Evolutionary conservation across 2,329 filamentous ascomycete genomes (phyloP).

Genomic region (Meredithiella fracta): DNA sequence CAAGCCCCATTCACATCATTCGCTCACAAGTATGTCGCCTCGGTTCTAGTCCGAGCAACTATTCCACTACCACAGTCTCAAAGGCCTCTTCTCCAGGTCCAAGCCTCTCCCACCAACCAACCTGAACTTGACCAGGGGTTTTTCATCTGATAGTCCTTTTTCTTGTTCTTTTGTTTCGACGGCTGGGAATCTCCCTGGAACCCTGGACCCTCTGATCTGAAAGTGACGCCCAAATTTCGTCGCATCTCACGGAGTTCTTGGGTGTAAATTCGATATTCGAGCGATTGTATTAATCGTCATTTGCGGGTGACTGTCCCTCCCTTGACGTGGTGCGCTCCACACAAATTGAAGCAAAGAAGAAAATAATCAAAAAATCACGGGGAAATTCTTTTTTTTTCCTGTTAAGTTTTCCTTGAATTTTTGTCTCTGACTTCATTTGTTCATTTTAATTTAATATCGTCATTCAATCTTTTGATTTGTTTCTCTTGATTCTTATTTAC

Average conservation of each 20-base stretch:
- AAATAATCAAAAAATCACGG: not conserved
- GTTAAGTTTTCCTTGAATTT: not conserved
- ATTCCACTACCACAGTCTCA: too few relatives aligned
- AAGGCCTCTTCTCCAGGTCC: too few relatives aligned
- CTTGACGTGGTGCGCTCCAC: not conserved
- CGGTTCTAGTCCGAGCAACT: too few relatives aligned
- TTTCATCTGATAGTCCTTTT: too few relatives aligned
- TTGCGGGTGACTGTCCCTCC: not conserved
- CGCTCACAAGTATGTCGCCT: too few relatives aligned
- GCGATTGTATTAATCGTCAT: slow-evolving; percentile 3
- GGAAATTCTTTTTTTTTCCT: not conserved
- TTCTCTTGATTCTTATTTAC: not conserved
- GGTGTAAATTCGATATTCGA: slow-evolving; percentile 9
- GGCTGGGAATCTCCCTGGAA: not conserved
- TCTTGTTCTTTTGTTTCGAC: not conserved
- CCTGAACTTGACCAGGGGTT: too few relatives aligned
- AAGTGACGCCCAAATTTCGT: slow-evolving; percentile 9
- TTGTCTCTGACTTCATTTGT: not conserved
- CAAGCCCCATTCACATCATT: too few relatives aligned
- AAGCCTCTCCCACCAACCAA: too few relatives aligned
- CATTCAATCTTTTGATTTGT: not conserved
- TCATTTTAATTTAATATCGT: not conserved
- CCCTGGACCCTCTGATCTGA: slow-evolving; percentile 1
- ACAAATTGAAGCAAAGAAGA: too few relatives aligned
- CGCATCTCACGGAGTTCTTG: slow-evolving; percentile 7